These are phyloP conservation scores for Tylopilus rubrobrunneus DNA, from an alignment of 768 basidiomycete genomes.

Conservation along the genomic window DNA sequence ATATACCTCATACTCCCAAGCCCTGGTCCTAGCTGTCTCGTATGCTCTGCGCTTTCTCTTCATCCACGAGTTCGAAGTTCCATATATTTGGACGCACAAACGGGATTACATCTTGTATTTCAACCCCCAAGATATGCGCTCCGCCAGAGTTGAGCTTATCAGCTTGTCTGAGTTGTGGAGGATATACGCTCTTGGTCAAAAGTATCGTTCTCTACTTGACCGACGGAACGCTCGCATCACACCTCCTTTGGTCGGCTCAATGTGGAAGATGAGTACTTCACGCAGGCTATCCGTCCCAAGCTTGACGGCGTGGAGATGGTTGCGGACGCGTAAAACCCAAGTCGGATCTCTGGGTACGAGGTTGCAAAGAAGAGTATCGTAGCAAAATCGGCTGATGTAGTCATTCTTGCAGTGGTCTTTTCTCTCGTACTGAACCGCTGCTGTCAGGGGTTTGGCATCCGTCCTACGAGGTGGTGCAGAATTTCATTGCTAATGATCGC, in stretches of 20 bases:
- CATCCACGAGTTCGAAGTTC: slow-evolving; percentile 86
- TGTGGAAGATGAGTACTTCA: slow-evolving; percentile 72
- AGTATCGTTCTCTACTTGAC: slow-evolving; percentile 82
- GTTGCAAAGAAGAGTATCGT: slow-evolving; percentile 76
- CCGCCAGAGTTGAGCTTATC: slow-evolving; percentile 64
- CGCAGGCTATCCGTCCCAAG: slow-evolving; percentile 59
- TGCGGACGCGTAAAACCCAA: slow-evolving; percentile 83
- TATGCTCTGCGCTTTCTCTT: slow-evolving; percentile 80
- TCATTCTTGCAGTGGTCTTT: not conserved
- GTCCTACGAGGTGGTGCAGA: slow-evolving; percentile 79
- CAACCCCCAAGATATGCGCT: slow-evolving; percentile 58
- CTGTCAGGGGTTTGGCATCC: slow-evolving; percentile 78
- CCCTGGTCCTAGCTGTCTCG: slow-evolving; percentile 76
- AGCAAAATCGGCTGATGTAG: slow-evolving; percentile 74
- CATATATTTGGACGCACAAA: slow-evolving; percentile 92
- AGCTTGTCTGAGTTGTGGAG: slow-evolving; percentile 82
- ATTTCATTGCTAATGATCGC: slow-evolving; percentile 61
- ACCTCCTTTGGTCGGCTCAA: slow-evolving; percentile 66
- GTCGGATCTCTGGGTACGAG: slow-evolving; percentile 81
- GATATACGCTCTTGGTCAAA: slow-evolving; percentile 84
- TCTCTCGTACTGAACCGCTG: not conserved
- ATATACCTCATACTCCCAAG: slow-evolving; percentile 54
- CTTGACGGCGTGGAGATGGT: slow-evolving; percentile 85
- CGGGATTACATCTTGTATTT: slow-evolving; percentile 87
- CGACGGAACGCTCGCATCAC: slow-evolving; percentile 58